A percentile compares a stretch with the other conserved stretches of the same genome.
Conservation (phyloP, 768 basidiomycete species). For the Pholiota molesta region DNA sequence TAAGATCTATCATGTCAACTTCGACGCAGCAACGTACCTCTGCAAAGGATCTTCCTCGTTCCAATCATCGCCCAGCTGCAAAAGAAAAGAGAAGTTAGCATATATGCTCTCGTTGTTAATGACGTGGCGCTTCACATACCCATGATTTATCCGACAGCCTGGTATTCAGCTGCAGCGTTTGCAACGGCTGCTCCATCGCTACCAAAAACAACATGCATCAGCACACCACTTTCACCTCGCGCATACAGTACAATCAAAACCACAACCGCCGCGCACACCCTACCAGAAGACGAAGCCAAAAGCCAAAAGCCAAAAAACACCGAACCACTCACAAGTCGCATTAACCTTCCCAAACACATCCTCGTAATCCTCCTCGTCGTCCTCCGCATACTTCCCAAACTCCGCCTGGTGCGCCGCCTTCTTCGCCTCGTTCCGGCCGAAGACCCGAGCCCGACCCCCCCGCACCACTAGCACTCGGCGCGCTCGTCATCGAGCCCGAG, state of each 20-base stretch:
- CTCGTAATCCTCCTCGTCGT: constrained; percentile 90
- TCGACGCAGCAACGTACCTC: constrained; percentile 51
- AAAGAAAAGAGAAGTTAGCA: constrained; percentile 6
- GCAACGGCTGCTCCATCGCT: constrained; percentile 64
- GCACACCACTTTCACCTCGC: not conserved
- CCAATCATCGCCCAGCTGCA: constrained; percentile 79
- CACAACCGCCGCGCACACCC: not conserved
- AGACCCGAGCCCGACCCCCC: constrained; percentile 53
- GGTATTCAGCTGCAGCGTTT: constrained; percentile 84
- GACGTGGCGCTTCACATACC: constrained; percentile 44
- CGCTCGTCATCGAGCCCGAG: constrained; percentile 55
- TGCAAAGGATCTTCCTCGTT: constrained; percentile 96
- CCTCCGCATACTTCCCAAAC: constrained; percentile 86
- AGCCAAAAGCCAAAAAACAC: not conserved
- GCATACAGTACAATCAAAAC: not conserved
- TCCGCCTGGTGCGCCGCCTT: constrained; percentile 58
- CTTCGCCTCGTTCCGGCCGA: constrained; percentile 68
- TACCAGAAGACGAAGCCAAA: not conserved
- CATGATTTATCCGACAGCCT: constrained; percentile 89
- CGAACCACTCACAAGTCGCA: constrained; percentile 55
- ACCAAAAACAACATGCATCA: constrained; percentile 5
- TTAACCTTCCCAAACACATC: constrained; percentile 88
- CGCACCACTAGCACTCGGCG: constrained; percentile 38
- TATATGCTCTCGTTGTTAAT: not conserved
- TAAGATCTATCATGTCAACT: not conserved